These are phyloP conservation scores for Penicillium sclerotiorum DNA, from an alignment of 2,329 filamentous ascomycete genomes.

Conservation along the genomic window DNA sequence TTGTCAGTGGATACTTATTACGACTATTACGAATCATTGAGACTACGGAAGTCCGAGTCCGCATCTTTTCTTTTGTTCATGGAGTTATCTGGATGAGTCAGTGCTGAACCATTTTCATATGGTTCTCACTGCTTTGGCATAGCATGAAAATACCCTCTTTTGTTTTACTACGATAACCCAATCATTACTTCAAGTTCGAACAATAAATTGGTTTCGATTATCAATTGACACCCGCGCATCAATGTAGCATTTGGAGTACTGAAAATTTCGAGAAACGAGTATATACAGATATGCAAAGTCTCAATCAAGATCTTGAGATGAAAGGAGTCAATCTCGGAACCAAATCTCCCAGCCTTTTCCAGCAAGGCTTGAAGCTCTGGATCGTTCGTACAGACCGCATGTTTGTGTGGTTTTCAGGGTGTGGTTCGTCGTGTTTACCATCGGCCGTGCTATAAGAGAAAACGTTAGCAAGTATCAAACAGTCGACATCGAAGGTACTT, in stretches of 20 bases:
- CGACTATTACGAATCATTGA: conserved; percentile 12
- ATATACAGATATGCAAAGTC: too few relatives aligned
- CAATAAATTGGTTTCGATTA: too few relatives aligned
- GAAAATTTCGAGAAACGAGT: too few relatives aligned
- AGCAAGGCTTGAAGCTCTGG: too few relatives aligned
- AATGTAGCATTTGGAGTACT: too few relatives aligned
- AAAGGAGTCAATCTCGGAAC: not conserved
- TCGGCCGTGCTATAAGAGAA: conserved; percentile 1
- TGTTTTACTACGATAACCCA: not conserved
- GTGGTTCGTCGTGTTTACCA: not conserved
- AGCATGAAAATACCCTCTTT: not conserved
- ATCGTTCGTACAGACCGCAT: too few relatives aligned
- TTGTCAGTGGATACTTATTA: not conserved
- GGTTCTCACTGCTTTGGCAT: not conserved
- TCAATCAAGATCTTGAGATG: too few relatives aligned
- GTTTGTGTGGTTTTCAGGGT: not conserved
- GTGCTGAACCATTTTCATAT: not conserved
- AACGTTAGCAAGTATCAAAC: not conserved
- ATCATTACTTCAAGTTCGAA: too few relatives aligned
- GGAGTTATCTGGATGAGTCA: not conserved
- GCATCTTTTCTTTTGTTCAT: not conserved
- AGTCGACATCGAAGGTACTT: not conserved
- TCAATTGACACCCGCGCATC: too few relatives aligned
- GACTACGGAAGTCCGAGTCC: too few relatives aligned
- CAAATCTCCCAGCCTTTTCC: not conserved